Percentiles rank a stretch among this genome's conserved stretches.
Evolutionary conservation across 495 filamentous ascomycete species (phyloP).

Genomic region (Tetracladium marchalianum): DNA sequence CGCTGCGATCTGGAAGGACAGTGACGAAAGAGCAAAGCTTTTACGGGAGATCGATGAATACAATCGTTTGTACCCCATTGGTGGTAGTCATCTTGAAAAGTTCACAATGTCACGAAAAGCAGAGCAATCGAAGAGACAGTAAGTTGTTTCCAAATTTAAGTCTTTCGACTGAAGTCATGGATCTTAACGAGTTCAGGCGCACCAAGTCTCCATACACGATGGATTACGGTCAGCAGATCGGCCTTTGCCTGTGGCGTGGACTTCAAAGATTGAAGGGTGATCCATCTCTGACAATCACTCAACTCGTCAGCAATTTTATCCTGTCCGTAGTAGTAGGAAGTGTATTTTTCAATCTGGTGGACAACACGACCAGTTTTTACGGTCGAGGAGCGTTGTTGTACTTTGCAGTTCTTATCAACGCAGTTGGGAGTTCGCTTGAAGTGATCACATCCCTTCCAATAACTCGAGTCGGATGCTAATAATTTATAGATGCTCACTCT

Average conservation of each 20-base stretch:
- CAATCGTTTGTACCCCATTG: constrained; percentile 48
- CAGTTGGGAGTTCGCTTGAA: constrained; percentile 70
- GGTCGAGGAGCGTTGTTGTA: constrained; percentile 44
- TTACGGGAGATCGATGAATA: constrained; percentile 59
- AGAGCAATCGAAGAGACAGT: constrained; percentile 54
- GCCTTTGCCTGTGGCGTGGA: constrained; percentile 61
- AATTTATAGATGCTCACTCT: constrained; percentile 63
- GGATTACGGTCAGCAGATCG: constrained; percentile 44
- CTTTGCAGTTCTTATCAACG: constrained; percentile 73
- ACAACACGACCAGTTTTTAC: constrained; percentile 30
- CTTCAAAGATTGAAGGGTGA: constrained; percentile 58
- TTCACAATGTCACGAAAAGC: constrained; percentile 56
- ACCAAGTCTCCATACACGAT: constrained; percentile 46
- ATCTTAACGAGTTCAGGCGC: constrained; percentile 39
- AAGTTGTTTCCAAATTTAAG: constrained; percentile 45
- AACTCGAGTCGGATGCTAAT: constrained; percentile 18
- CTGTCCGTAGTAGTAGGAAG: constrained; percentile 46
- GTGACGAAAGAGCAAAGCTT: constrained; percentile 50
- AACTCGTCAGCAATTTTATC: constrained; percentile 61
- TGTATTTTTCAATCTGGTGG: constrained; percentile 9
- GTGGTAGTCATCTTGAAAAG: constrained; percentile 50
- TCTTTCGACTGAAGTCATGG: constrained; percentile 45
- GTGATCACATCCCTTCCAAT: constrained; percentile 23
- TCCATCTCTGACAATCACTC: constrained; percentile 68
- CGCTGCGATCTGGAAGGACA: constrained; percentile 49